A percentile compares a stretch with the other conserved stretches of the same genome.
Evolutionary conservation across 2,329 filamentous ascomycete species (phyloP).

Genomic region (Exophiala sideris): DNA sequence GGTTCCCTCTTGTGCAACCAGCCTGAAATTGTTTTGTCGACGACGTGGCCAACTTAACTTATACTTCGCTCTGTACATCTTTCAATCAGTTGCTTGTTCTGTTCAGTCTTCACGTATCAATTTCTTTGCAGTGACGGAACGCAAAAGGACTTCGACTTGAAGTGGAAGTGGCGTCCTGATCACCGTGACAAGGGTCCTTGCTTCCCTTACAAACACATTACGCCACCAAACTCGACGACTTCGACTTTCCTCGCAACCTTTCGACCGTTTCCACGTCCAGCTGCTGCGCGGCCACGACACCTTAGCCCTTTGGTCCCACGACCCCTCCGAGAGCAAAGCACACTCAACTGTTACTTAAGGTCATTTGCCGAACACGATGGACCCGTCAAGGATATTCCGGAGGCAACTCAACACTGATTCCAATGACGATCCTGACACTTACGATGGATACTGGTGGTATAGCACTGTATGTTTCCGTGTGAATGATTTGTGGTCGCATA

Average conservation of each 20-base stretch:
- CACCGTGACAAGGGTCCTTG: background rate
- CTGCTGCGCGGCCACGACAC: too few relatives aligned
- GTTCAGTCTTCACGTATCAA: background rate
- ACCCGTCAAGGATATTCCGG: background rate
- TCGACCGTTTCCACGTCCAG: background rate
- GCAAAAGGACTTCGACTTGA: too few relatives aligned
- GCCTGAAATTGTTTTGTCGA: background rate
- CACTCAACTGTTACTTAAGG: background rate
- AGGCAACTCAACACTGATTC: constrained; percentile 7
- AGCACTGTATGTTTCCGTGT: constrained; percentile 15
- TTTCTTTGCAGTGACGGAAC: too few relatives aligned
- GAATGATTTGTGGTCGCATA: background rate
- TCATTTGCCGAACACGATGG: constrained; percentile 6
- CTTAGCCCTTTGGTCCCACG: background rate
- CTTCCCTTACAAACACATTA: background rate
- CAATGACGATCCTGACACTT: constrained; percentile 5
- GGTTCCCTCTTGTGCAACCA: background rate
- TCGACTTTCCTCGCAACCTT: too few relatives aligned
- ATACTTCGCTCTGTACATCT: background rate
- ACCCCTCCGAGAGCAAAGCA: background rate
- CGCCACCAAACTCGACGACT: background rate
- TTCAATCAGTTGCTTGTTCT: background rate
- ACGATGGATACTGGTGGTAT: constrained; percentile 24
- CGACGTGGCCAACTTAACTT: background rate
- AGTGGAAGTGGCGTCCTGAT: background rate